Evolutionary conservation across 129 eudicot species (phyloP).

Genomic region (Silybum marianum): DNA sequence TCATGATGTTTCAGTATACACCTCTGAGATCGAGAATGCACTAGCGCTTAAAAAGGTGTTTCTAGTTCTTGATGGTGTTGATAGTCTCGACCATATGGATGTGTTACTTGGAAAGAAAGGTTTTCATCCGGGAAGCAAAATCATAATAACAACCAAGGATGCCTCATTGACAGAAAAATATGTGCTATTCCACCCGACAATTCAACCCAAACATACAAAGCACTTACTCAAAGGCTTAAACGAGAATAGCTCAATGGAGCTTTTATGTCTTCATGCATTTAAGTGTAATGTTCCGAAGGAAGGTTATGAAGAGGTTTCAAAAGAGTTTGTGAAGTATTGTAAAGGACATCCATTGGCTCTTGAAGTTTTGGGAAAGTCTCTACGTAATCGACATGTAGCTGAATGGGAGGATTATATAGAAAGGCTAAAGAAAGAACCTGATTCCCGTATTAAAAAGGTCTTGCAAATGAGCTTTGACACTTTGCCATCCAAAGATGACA

Average conservation of each 20-base stretch:
- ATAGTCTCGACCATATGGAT: neutral
- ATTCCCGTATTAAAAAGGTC: neutral
- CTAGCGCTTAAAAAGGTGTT: neutral
- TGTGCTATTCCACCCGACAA: neutral
- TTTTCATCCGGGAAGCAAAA: neutral
- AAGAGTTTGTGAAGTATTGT: neutral
- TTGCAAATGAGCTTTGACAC: neutral
- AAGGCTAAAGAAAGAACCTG: neutral
- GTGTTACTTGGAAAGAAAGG: neutral
- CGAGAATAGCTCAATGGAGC: neutral
- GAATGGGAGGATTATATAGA: neutral
- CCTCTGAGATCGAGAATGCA: neutral
- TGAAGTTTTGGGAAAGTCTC: neutral
- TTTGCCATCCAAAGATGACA: neutral
- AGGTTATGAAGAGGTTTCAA: neutral
- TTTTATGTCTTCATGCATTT: neutral
- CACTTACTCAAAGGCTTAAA: neutral
- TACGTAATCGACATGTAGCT: neutral
- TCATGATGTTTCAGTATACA: neutral
- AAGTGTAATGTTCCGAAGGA: neutral
- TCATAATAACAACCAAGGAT: neutral
- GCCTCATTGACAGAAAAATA: neutral
- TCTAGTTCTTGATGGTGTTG: slow-evolving; percentile 1
- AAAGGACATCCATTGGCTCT: neutral
- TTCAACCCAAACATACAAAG: neutral